Evolutionary conservation across 768 basidiomycete genomes (phyloP).

Genomic region (Mrakia hoshinonis): DNA sequence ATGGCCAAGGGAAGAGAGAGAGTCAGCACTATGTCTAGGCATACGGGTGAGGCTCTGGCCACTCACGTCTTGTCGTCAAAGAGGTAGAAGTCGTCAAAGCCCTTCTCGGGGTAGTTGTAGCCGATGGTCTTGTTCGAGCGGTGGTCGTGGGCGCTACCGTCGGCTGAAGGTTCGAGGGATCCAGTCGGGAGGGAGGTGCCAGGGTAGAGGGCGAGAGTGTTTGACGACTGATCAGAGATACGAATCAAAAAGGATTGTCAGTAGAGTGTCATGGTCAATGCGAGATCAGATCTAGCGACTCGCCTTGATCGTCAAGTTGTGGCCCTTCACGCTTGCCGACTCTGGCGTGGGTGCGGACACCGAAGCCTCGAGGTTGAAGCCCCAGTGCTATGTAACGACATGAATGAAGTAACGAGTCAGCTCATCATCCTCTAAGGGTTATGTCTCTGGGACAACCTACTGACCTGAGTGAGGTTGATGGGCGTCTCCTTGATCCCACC

Average conservation of each 20-base stretch:
- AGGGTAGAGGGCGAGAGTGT: slow-evolving; percentile 23
- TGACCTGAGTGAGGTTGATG: slow-evolving; percentile 26
- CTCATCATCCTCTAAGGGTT: too few species aligned
- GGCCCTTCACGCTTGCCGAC: slow-evolving; percentile 3
- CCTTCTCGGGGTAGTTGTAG: slow-evolving; percentile 20
- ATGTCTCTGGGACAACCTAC: too few species aligned
- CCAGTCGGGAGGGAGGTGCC: slow-evolving; percentile 22
- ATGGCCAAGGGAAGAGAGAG: background rate
- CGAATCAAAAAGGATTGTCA: background rate
- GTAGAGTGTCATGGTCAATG: too few species aligned
- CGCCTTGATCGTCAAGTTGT: slow-evolving; percentile 17
- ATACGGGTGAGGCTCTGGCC: background rate
- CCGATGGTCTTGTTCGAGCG: slow-evolving; percentile 22
- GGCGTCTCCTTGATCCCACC: slow-evolving; percentile 17
- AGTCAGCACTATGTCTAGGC: background rate
- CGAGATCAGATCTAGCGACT: background rate
- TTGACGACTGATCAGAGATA: slow-evolving; percentile 4
- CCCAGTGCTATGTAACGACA: background rate
- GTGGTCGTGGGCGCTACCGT: slow-evolving; percentile 24
- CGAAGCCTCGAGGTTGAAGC: slow-evolving; percentile 29
- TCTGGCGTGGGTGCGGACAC: background rate
- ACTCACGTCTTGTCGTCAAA: slow-evolving; percentile 17
- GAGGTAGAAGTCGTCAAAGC: slow-evolving; percentile 28
- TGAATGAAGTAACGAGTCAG: background rate
- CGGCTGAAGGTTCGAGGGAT: slow-evolving; percentile 7